Base-by-base conservation (phyloP, 495 filamentous ascomycete genomes). In the Podospora didyma region DNA sequence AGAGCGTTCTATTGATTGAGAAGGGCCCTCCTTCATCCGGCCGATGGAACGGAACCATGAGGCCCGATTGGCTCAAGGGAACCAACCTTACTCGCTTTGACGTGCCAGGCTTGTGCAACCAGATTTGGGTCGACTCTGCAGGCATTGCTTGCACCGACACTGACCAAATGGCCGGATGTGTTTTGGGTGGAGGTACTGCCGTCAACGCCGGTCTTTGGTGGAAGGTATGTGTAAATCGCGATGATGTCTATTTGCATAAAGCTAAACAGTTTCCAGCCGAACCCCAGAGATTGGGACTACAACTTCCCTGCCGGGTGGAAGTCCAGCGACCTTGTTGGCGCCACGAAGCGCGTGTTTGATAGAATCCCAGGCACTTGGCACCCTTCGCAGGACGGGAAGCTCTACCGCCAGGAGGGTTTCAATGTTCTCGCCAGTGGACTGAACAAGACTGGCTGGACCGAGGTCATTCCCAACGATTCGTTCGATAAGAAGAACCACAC, bases 291-390 rank as follows among this genome's bases (percentile, higher is more conserved):
- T 65, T 92, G 88, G 77, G 82, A 92, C 62, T 78, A 82, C 60
- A 87, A 88, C 68, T 92, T 89, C 73, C 89, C 89, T 7, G 51
- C 71, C 22, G 88, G 86, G 23, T 92, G 89, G 89, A 84, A 88
- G 63, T 75, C 82, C 34, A 65, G 72, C 3, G 85, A 90, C 62
- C 75, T 90, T 66, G 69, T 69, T 53, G 66, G 69, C 46, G 80
- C 87, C 31, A 80, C 82, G 22, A 69, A 76, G 21, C 77, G 81
- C 11, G 82, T 88, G 22, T 92, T 89, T 66, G 63, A 71, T 28
- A 79, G 85, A 44, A 89, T 89, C 58, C 86, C 87, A 0, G 85
- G 87, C 23, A 89, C 86, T 5, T 81, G 81, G 62, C 69, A 73
- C 52, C 87, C 89, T 2, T 89, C 86, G 0, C 64, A 71, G 53